phyloP scores from a whole-genome alignment of 2,329 filamentous ascomycete genomes.

The Talaromyces sp. region DNA sequence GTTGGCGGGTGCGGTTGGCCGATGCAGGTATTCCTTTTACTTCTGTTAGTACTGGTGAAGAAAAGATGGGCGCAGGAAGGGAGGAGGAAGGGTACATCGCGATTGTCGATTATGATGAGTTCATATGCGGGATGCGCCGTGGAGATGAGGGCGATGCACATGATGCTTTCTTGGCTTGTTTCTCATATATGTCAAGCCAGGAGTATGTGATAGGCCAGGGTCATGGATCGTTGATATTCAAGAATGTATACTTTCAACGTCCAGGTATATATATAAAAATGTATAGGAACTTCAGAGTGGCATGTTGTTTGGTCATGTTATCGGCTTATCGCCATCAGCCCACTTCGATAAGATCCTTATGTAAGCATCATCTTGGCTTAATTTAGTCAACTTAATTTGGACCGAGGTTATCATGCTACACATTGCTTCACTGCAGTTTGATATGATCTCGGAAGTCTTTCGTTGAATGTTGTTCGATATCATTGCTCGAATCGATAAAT shows the following conservation, averaged over 20 bases:
- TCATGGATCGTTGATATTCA: neutral
- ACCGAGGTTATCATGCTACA: neutral
- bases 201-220: neutral
- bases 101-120: constrained; percentile 72
- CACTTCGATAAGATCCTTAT: neutral
- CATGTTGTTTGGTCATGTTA: neutral
- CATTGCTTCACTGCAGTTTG: too few relatives aligned
- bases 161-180: constrained; percentile 30
- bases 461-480: too few relatives aligned
- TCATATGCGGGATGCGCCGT: constrained; percentile 72
- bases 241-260: too few relatives aligned
- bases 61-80: neutral
- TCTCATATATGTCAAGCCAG: neutral
- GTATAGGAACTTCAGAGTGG: neutral
- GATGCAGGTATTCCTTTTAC: constrained; percentile 57
- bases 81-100: constrained; percentile 53
- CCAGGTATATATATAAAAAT: neutral
- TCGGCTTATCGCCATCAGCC: neutral
- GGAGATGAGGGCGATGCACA: constrained; percentile 75
- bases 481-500: too few relatives aligned
- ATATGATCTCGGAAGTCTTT: too few relatives aligned
- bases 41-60: neutral
- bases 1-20: constrained; percentile 56
- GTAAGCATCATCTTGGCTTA: neutral
- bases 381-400: neutral